Percentiles rank a stretch among this genome's conserved stretches.
Evolutionary conservation across 176 grass and related monocot genomes (phyloP).

Genomic region (Poa pratensis): DNA sequence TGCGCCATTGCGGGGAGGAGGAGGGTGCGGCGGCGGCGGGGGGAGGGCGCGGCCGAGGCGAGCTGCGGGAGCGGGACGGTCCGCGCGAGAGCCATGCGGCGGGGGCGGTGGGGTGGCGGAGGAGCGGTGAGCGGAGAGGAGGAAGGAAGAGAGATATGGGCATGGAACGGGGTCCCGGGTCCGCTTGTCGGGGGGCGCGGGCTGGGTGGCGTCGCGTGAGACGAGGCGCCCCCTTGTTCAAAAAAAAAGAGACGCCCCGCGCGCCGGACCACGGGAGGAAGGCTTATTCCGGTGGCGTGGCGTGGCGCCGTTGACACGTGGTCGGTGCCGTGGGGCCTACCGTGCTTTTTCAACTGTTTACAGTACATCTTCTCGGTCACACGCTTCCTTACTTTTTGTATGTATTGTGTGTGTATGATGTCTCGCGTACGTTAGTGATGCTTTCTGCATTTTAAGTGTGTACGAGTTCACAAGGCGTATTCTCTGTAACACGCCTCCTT

Average conservation of each 20-base stretch:
- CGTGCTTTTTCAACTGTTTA: too few relatives aligned
- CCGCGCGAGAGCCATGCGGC: slow-evolving; percentile 38
- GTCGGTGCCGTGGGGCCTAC: background rate
- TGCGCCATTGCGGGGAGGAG: background rate
- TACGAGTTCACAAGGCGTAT: too few relatives aligned
- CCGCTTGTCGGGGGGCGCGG: slow-evolving; percentile 33
- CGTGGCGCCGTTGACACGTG: slow-evolving; percentile 17
- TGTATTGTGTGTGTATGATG: background rate
- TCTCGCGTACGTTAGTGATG: background rate
- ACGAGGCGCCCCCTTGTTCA: too few relatives aligned
- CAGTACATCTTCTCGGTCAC: background rate
- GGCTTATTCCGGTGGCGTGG: slow-evolving; percentile 17
- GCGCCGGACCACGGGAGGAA: slow-evolving; percentile 36
- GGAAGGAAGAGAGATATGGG: background rate
- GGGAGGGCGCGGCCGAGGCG: background rate
- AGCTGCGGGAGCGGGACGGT: slow-evolving; percentile 31
- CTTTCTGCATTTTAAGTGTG: too few relatives aligned
- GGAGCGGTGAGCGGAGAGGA: background rate
- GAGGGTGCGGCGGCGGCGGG: background rate
- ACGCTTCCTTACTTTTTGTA: background rate
- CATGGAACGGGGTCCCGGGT: slow-evolving; percentile 36
- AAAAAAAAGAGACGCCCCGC: too few relatives aligned
- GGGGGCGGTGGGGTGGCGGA: background rate
- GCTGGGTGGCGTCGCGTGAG: slow-evolving; percentile 13
- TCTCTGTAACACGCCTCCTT: too few relatives aligned